Conservation (phyloP, 2,329 filamentous ascomycete genomes). For the Diaporthe amygdali region DNA sequence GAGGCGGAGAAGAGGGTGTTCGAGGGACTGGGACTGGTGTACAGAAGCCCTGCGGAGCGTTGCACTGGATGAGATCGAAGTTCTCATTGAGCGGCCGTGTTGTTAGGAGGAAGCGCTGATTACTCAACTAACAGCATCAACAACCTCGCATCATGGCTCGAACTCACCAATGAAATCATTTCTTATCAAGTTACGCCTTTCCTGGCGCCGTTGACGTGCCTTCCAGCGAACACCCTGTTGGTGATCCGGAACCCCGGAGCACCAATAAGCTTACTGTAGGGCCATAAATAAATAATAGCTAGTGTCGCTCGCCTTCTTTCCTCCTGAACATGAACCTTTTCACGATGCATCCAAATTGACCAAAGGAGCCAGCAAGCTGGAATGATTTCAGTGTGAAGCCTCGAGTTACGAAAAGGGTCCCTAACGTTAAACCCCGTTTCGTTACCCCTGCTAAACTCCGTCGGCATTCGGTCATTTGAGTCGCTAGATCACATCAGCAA, state of each 20-base stretch:
- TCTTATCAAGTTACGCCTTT: neutral
- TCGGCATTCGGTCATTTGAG: constrained; percentile 3
- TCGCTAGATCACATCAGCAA: neutral
- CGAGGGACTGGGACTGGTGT: constrained; percentile 73
- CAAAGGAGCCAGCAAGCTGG: neutral
- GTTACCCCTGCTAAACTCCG: neutral
- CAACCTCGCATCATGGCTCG: neutral
- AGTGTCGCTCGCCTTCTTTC: neutral
- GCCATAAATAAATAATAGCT: neutral
- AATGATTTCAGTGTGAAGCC: neutral
- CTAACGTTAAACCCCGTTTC: neutral
- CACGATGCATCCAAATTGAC: neutral
- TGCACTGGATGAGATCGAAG: constrained; percentile 62
- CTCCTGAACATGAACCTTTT: neutral
- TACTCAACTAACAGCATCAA: neutral
- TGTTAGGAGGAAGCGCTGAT: neutral
- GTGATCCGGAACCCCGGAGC: neutral
- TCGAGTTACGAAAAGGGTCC: neutral
- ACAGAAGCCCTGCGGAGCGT: constrained; percentile 68
- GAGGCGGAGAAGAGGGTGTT: constrained; percentile 84
- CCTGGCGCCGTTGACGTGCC: neutral
- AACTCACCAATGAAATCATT: neutral
- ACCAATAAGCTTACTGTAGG: neutral
- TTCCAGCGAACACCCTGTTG: neutral
- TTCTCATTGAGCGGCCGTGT: neutral